These are phyloP conservation scores for Neurospora sp. DNA, from an alignment of 2,329 filamentous ascomycete genomes.

Conservation along the genomic window DNA sequence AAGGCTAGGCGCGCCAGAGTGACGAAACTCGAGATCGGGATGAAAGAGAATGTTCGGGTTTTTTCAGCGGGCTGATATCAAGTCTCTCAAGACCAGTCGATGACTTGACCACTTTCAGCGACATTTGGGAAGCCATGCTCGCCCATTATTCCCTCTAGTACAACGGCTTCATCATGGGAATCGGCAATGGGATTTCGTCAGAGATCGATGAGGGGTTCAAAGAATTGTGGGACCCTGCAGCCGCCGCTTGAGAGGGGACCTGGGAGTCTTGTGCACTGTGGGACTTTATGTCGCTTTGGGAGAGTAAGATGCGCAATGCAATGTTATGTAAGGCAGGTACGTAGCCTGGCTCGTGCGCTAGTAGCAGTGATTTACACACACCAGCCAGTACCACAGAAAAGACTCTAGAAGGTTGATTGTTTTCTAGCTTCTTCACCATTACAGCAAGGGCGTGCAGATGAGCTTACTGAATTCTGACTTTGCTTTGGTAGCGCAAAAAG, in stretches of 20 bases:
- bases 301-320: neutral
- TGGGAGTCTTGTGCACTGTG: neutral
- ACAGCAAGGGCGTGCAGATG: neutral
- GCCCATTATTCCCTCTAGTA: neutral
- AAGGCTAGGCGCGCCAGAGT: neutral
- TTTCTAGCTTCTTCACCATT: neutral
- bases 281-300: neutral
- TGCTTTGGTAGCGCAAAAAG: neutral
- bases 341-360: constrained; percentile 5
- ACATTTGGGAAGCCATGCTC: neutral
- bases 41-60: neutral
- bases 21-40: neutral
- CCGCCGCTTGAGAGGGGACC: neutral
- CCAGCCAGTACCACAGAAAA: neutral
- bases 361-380: neutral
- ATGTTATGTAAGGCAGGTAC: neutral
- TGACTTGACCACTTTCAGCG: neutral
- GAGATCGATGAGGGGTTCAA: constrained; percentile 1
- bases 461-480: neutral
- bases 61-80: neutral
- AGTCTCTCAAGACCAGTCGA: neutral
- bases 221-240: neutral
- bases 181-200: constrained; percentile 6
- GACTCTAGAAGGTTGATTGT: constrained; percentile 5
- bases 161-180: neutral